Base-by-base conservation (phyloP, 225 moss, liverwort and hornwort species). In the Neckera pumila region DNA sequence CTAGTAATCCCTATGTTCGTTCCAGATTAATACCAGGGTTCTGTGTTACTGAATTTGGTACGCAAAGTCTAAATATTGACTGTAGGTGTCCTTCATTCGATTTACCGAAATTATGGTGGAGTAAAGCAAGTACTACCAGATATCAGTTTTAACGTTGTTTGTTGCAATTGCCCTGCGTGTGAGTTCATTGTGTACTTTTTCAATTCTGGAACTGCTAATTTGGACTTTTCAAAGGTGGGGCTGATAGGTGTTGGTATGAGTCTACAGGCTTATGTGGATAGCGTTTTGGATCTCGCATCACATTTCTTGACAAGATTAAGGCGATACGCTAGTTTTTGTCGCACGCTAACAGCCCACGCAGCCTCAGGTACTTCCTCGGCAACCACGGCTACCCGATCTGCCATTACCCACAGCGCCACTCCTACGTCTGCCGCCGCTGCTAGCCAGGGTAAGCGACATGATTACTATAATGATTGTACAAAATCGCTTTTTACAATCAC, bases 261-360 rank as follows among this genome's bases (percentile, higher is more conserved):
- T 69, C 67, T 92, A 77, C 91, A 99, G 99, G 96, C 94, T 83
- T 96, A 94, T 88, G 99, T 97, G 69, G 99, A 99, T 90, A 89
- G 95, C 40, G 92, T 97, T 80, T 90, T 99, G 92, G 99, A 99
- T 90, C 95, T 99, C 80, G 99, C 99, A 58, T 99, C 99, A 79
- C 99, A 99, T 91, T 99, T 99, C 86, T 90, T 99, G 91, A 99
- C 97, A 83, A 91, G 99, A 89, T 92, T 99, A 64, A 94, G 99
- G 81, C 94, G 97, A 43, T 99, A 99, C 88, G 95, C 99, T 80
- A 95, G 95, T 90, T 99, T 97, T 88, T 99, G 99, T 91, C 94
- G 96, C 88, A 96, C 97, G 54, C 85, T 99, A 75, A 94, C 95
- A 87, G 94, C 94, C 83, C 98, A 99, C 91, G 96, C 95, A 57